Conservation (phyloP, 2,329 filamentous ascomycete genomes). For the Phaeosphaeriaceae sp. region DNA sequence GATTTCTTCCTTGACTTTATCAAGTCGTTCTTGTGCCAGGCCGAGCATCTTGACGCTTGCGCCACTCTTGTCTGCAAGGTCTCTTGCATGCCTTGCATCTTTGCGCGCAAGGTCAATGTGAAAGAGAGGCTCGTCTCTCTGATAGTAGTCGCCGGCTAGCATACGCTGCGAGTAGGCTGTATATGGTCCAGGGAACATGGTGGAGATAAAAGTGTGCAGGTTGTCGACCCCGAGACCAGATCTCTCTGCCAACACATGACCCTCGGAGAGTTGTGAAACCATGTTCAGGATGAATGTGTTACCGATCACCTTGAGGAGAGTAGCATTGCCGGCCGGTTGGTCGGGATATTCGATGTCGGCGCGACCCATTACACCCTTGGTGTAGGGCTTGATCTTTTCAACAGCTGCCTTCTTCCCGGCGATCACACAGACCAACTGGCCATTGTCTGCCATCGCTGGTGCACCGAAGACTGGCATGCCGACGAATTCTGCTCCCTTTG, state of each 20-base stretch:
- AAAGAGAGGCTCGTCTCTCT: conserved; percentile 80
- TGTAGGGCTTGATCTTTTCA: conserved; percentile 71
- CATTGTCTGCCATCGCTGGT: conserved; percentile 72
- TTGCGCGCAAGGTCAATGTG: conserved; percentile 83
- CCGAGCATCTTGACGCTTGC: conserved; percentile 69
- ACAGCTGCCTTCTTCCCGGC: conserved; percentile 70
- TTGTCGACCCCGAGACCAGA: conserved; percentile 74
- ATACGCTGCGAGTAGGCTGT: conserved; percentile 77
- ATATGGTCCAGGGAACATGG: conserved; percentile 78
- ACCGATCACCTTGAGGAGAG: conserved; percentile 80
- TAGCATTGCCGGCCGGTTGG: conserved; percentile 72
- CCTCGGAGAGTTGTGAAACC: conserved; percentile 80
- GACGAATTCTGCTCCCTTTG: conserved; percentile 74
- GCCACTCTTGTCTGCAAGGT: conserved; percentile 69
- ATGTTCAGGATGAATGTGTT: conserved; percentile 88
- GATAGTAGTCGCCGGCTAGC: conserved; percentile 77
- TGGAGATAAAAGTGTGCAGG: conserved; percentile 74
- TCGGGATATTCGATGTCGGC: conserved; percentile 74
- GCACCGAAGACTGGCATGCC: conserved; percentile 78
- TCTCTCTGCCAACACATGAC: conserved; percentile 80
- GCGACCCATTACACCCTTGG: conserved; percentile 73
- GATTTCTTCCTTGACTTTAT: conserved; percentile 70
- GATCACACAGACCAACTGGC: conserved; percentile 74
- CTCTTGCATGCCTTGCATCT: conserved; percentile 77
- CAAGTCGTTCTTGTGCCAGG: conserved; percentile 71